These are phyloP conservation scores for Xylaria sp. DNA, from an alignment of 2,329 filamentous ascomycete genomes.

Conservation along the genomic window DNA sequence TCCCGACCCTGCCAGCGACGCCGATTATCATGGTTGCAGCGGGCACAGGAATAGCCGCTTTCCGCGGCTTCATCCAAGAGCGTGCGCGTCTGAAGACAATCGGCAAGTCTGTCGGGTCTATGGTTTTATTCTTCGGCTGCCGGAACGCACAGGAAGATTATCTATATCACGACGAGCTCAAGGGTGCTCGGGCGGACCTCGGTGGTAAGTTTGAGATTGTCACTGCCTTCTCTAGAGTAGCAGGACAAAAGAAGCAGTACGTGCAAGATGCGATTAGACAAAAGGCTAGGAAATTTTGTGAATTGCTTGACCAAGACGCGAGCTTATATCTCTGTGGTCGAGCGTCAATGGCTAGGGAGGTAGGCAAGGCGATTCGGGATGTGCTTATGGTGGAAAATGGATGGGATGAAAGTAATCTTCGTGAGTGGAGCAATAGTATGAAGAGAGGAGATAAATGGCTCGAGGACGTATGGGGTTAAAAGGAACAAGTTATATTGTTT, in stretches of 20 bases:
- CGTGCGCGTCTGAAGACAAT: not conserved
- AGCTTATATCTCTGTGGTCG: conserved; percentile 7
- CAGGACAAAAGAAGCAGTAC: not conserved
- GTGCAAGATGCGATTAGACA: not conserved
- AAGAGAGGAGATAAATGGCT: conserved; percentile 1
- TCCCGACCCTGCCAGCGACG: not conserved
- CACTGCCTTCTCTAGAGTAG: conserved; percentile 5
- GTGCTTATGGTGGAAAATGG: not conserved
- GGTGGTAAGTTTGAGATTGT: not conserved
- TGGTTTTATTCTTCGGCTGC: conserved; percentile 11
- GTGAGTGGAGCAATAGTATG: conserved; percentile 7
- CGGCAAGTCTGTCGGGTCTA: not conserved
- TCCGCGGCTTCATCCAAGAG: conserved; percentile 17
- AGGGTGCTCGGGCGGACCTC: not conserved
- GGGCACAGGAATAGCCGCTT: conserved; percentile 12
- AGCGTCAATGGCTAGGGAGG: conserved; percentile 11
- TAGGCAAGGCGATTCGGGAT: not conserved
- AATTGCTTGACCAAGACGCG: conserved; percentile 1
- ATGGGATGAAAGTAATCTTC: conserved; percentile 4
- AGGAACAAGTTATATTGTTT: not conserved
- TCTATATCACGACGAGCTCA: conserved; percentile 5
- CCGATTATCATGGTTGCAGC: conserved; percentile 1
- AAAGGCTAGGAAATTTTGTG: not conserved
- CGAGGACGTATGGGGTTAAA: not conserved
- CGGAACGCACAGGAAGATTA: conserved; percentile 9